Percentiles rank a stretch among this genome's conserved stretches.
These are phyloP conservation scores for Beauveria sp. DNA, from an alignment of 2,329 filamentous ascomycete genomes.

Conservation along the genomic window DNA sequence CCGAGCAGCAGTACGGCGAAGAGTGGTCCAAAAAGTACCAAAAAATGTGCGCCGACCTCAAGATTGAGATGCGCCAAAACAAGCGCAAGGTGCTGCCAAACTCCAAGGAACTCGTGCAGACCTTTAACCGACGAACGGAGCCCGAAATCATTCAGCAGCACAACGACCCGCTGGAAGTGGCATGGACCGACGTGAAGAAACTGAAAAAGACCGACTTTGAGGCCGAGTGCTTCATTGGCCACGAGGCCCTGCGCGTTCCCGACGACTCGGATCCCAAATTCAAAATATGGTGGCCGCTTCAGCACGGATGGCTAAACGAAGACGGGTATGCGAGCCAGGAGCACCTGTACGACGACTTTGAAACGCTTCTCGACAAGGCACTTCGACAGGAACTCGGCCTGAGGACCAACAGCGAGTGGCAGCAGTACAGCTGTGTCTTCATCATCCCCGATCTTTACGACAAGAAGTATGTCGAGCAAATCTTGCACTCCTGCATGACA, in stretches of 20 bases:
- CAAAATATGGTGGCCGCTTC: slow-evolving; percentile 87
- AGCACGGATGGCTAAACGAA: slow-evolving; percentile 82
- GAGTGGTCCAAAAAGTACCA: slow-evolving; percentile 70
- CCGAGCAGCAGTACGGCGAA: slow-evolving; percentile 80
- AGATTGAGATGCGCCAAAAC: slow-evolving; percentile 82
- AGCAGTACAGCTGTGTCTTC: slow-evolving; percentile 91
- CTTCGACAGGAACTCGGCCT: slow-evolving; percentile 79
- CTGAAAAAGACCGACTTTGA: slow-evolving; percentile 56
- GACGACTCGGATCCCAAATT: slow-evolving; percentile 85
- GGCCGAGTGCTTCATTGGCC: slow-evolving; percentile 66
- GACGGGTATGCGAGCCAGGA: slow-evolving; percentile 75
- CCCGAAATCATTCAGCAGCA: slow-evolving; percentile 87
- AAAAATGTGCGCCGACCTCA: slow-evolving; percentile 79
- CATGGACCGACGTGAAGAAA: slow-evolving; percentile 79
- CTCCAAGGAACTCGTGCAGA: slow-evolving; percentile 89
- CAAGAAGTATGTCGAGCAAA: slow-evolving; percentile 78
- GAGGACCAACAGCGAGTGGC: slow-evolving; percentile 70
- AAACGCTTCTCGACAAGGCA: slow-evolving; percentile 77
- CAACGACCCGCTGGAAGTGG: slow-evolving; percentile 87
- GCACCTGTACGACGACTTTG: slow-evolving; percentile 78
- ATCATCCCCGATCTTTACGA: slow-evolving; percentile 96
- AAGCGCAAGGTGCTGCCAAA: slow-evolving; percentile 96
- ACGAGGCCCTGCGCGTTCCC: slow-evolving; percentile 75
- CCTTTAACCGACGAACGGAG: slow-evolving; percentile 80
- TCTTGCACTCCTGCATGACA: slow-evolving; percentile 76